Conservation (phyloP, 2,329 filamentous ascomycete genomes). For the Penicillium sp. region DNA sequence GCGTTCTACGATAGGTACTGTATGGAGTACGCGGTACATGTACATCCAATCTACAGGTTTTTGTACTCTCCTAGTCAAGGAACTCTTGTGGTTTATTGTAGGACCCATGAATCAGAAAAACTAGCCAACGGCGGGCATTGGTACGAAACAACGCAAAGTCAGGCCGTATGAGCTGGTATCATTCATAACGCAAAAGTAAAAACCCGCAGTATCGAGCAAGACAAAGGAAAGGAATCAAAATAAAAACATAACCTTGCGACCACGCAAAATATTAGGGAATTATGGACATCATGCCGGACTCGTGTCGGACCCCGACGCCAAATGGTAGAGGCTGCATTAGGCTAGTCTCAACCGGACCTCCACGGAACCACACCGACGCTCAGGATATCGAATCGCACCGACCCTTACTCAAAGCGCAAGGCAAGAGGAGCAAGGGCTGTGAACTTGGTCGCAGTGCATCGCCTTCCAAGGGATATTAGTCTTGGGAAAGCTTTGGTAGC, state of each 20-base stretch:
- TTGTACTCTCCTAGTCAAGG: too few species aligned
- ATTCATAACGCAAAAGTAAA: slow-evolving; percentile 23
- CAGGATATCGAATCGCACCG: slow-evolving; percentile 5
- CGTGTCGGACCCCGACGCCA: slow-evolving; percentile 15
- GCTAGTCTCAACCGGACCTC: slow-evolving; percentile 23
- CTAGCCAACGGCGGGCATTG: slow-evolving; percentile 19
- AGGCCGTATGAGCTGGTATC: slow-evolving; percentile 34
- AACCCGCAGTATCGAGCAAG: slow-evolving; percentile 17
- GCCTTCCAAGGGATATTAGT: neutral
- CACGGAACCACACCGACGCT: slow-evolving; percentile 21
- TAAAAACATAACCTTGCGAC: slow-evolving; percentile 12
- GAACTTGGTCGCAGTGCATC: neutral
- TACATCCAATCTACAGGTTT: neutral
- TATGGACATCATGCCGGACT: slow-evolving; percentile 15
- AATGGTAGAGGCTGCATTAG: slow-evolving; percentile 21
- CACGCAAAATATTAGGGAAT: slow-evolving; percentile 17
- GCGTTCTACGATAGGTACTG: too few species aligned
- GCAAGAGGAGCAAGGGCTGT: neutral
- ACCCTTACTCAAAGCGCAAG: slow-evolving; percentile 1
- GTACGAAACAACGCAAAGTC: slow-evolving; percentile 20
- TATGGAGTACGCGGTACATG: neutral
- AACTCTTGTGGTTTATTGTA: slow-evolving; percentile 6
- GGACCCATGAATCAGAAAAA: slow-evolving; percentile 24
- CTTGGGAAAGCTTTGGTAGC: neutral
- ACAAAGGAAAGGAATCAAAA: slow-evolving; percentile 12